Percentiles rank a stretch among this genome's conserved stretches.
Evolutionary conservation across 139 green algal species (phyloP).

Genomic region (Mesostigma viride): DNA sequence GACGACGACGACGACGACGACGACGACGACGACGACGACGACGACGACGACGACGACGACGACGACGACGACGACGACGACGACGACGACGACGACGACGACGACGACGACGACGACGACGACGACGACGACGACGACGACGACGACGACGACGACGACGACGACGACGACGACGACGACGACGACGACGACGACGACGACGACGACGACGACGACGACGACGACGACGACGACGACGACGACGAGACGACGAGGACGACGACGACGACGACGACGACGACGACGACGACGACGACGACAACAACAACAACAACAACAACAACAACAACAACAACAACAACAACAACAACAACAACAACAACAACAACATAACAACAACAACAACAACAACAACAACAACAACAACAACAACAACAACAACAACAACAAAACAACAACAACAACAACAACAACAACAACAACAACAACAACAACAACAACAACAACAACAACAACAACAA

Average conservation of each 20-base stretch:
- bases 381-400: too few species aligned
- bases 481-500: too few species aligned
- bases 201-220: not conserved
- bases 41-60: not conserved
- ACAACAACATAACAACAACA: too few species aligned
- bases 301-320: too few species aligned
- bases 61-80: conserved; percentile 1
- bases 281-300: too few species aligned
- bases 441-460: too few species aligned
- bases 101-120: conserved; percentile 1
- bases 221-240: not conserved
- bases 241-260: not conserved
- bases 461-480: too few species aligned
- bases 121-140: conserved; percentile 1
- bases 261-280: too few species aligned
- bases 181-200: not conserved
- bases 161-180: not conserved
- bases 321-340: too few species aligned
- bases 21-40: not conserved
- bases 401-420: too few species aligned
- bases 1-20: not conserved
- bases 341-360: too few species aligned
- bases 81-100: not conserved
- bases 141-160: not conserved
- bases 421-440: too few species aligned